Percentiles rank a stretch among this genome's conserved stretches.
Conservation (phyloP, 2,329 filamentous ascomycete species). For the Colletotrichum brevisporum region DNA sequence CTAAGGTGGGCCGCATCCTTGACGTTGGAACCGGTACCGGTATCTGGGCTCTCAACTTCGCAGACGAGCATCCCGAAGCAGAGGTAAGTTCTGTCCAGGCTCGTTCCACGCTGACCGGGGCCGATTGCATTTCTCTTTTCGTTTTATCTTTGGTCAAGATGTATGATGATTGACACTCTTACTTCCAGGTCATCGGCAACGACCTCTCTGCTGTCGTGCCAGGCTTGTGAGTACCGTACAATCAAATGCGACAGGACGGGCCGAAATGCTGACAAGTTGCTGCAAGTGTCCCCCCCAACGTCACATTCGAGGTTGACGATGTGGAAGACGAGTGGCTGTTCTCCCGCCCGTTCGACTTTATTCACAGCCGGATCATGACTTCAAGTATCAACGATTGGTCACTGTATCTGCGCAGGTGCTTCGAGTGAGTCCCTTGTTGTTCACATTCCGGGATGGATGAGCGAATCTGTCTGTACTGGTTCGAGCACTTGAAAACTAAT, state of each 20-base stretch:
- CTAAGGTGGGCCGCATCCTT: conserved; percentile 35
- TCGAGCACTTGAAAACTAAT: too few species aligned
- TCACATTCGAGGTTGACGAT: conserved; percentile 69
- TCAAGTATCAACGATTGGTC: conserved; percentile 65
- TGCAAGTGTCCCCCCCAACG: conserved; percentile 63
- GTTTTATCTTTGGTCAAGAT: too few species aligned
- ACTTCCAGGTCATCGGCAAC: background rate
- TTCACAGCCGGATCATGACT: conserved; percentile 66
- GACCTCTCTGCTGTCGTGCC: background rate
- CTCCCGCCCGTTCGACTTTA: conserved; percentile 66
- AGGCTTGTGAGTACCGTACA: background rate
- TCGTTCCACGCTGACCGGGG: too few species aligned
- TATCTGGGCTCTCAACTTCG: conserved; percentile 46
- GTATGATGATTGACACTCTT: background rate
- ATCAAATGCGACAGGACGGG: background rate
- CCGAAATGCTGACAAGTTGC: background rate
- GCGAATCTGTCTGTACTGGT: too few species aligned
- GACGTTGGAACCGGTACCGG: conserved; percentile 47
- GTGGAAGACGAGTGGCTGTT: conserved; percentile 65
- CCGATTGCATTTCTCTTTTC: too few species aligned
- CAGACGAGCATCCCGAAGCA: conserved; percentile 49
- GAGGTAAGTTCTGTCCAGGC: conserved; percentile 38
- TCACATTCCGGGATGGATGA: too few species aligned
- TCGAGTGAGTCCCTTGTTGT: background rate
- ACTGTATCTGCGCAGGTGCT: background rate